Conservation (phyloP, 164 flowering plant genomes). For the Nelumbo lutea region DNA sequence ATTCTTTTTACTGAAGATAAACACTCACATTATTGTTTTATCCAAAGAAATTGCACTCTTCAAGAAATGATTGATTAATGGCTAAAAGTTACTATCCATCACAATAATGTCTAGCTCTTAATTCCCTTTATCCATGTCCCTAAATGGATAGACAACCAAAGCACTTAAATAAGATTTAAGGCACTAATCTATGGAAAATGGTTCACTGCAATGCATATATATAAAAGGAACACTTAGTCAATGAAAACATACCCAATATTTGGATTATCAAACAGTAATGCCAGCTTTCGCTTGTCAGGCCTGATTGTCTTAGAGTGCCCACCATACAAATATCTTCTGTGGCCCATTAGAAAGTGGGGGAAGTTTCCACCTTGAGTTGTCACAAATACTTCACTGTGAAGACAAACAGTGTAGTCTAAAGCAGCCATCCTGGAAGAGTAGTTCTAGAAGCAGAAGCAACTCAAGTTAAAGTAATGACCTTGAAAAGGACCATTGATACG, state of each 20-base stretch:
- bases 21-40: too few species aligned
- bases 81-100: too few species aligned
- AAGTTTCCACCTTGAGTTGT: slow-evolving; percentile 98
- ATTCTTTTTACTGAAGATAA: too few species aligned
- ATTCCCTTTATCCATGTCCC: too few species aligned
- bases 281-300: slow-evolving; percentile 89
- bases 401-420: slow-evolving; percentile 91
- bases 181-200: too few species aligned
- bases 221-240: too few species aligned
- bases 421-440: slow-evolving; percentile 98
- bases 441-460: slow-evolving; percentile 44
- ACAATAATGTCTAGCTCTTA: too few species aligned
- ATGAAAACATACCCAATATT: slow-evolving; percentile 60
- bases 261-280: slow-evolving; percentile 69
- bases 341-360: slow-evolving; percentile 90
- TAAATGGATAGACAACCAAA: too few species aligned
- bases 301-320: slow-evolving; percentile 91
- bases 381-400: slow-evolving; percentile 95
- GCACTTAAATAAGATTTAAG: too few species aligned
- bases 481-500: slow-evolving; percentile 1
- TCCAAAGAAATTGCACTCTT: too few species aligned
- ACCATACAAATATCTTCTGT: slow-evolving; percentile 71
- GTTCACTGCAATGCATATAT: too few species aligned
- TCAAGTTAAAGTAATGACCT: slow-evolving; percentile 18
- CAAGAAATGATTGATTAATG: too few species aligned